Base-by-base conservation (phyloP, 805 yeast genomes). In the Saturnispora serradocipensis region DNA sequence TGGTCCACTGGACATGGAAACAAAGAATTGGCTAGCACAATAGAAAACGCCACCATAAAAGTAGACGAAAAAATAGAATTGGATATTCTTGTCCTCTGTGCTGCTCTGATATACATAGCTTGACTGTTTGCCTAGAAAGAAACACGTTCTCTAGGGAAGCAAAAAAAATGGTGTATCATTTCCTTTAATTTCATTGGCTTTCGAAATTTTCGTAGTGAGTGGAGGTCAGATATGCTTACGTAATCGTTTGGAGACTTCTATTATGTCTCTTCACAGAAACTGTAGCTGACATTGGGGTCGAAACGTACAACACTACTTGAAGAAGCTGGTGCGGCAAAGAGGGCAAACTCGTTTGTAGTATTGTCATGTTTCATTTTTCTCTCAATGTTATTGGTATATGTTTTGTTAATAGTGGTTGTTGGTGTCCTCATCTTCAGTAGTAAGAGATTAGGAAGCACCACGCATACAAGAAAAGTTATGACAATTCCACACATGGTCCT, bases 41-140 rank as follows among this genome's bases (percentile, higher is more conserved):
- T 49, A 13, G 84, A 77, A 53, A 85, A 77, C 36, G 90, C 84
- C 28, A 86, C 79, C n/a, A 84, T 74, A 56, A 84, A 84, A 0
- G 93, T 84, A 18, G 88, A 80, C 24, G 84, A 78, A 66, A 85
- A 85, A 53, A 85, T 70, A 13, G 87, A 82, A 46, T 77, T 75
- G 22, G 88, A 82, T 48, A 84, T 69, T 55, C 70, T 70, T 51
- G 73, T 72, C 61, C 86, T 73, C 46, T 74, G 73, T 4, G 80
- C 71, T 10, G 87, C 86, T 66, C 72, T 79, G 54, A 80, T 70
- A 38, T 49, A 49, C 52, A 49, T 49, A 18, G 27, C 38, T 25
- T 35, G 15, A 11, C 22, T 9, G 9, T n/a, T 27, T 16, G 22
- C 20, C 22, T 22, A 5, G 7, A 16, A 20, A 30, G 7, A 32